Evolutionary conservation across 495 filamentous ascomycete species (phyloP).

Genomic region (Penicillium roqueforti): DNA sequence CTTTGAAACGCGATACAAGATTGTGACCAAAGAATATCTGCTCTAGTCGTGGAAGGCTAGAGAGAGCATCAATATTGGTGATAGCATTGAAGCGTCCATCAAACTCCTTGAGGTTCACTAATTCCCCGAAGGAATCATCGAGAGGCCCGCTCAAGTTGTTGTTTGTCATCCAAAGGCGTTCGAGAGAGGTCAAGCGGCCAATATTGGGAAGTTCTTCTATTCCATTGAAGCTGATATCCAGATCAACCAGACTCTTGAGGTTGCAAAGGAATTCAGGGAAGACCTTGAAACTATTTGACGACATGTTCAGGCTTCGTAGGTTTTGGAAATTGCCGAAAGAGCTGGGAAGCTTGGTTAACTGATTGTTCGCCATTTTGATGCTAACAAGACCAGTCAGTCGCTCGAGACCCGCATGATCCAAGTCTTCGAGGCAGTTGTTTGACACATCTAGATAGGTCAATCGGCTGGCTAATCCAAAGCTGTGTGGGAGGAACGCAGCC

Average conservation of each 20-base stretch:
- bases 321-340: constrained; percentile 76
- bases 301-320: constrained; percentile 79
- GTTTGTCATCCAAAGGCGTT: constrained; percentile 92
- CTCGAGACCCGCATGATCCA: constrained; percentile 77
- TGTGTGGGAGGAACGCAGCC: constrained; percentile 77
- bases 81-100: constrained; percentile 92
- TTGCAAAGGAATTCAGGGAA: constrained; percentile 84
- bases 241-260: constrained; percentile 77
- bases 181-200: constrained; percentile 69
- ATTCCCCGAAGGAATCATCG: constrained; percentile 60
- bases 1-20: constrained; percentile 77
- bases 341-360: constrained; percentile 65
- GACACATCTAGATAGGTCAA: constrained; percentile 90
- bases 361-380: constrained; percentile 90
- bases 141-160: constrained; percentile 77
- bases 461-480: constrained; percentile 73
- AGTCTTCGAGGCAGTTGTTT: constrained; percentile 83
- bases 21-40: constrained; percentile 88
- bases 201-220: constrained; percentile 76
- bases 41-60: constrained; percentile 79
- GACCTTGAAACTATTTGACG: constrained; percentile 81
- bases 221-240: constrained; percentile 95
- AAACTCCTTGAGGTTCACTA: constrained; percentile 79
- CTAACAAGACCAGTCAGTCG: constrained; percentile 72
- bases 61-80: constrained; percentile 76